These are phyloP conservation scores for Clarireedia paspali DNA, from an alignment of 2,329 filamentous ascomycete species.

Conservation along the genomic window DNA sequence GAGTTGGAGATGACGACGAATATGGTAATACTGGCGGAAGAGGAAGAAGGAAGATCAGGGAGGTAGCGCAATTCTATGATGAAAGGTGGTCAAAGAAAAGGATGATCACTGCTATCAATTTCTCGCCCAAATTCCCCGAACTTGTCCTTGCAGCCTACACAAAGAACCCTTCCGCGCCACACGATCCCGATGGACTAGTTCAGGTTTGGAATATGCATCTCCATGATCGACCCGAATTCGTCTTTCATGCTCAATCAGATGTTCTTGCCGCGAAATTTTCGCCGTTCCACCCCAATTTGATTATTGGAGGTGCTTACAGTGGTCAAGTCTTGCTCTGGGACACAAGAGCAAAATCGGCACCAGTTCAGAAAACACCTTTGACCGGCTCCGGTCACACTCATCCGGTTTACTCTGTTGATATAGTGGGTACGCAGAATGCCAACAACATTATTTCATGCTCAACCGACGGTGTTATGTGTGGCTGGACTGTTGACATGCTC, in stretches of 20 bases:
- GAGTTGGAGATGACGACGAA: constrained; percentile 73
- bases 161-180: constrained; percentile 90
- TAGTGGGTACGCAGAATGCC: constrained; percentile 95
- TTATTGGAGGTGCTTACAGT: constrained; percentile 92
- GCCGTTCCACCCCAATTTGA: constrained; percentile 95
- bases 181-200: constrained; percentile 86
- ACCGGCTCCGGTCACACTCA: constrained; percentile 95
- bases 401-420: constrained; percentile 89
- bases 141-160: constrained; percentile 91
- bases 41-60: constrained; percentile 69
- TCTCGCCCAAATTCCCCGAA: constrained; percentile 92
- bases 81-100: constrained; percentile 95
- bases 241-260: constrained; percentile 93
- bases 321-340: constrained; percentile 97
- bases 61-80: constrained; percentile 89
- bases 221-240: constrained; percentile 88
- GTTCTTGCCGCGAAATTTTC: constrained; percentile 95
- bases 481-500: constrained; percentile 97
- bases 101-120: constrained; percentile 93
- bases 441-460: constrained; percentile 98
- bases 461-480: constrained; percentile 92
- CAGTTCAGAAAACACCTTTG: constrained; percentile 91
- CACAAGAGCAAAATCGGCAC: constrained; percentile 78
- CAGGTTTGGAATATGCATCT: constrained; percentile 97
- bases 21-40: constrained; percentile 61